A percentile compares a stretch with the other conserved stretches of the same genome.
phyloP scores from a whole-genome alignment of 352 stramenopile species.

The Pythium chondricola region DNA sequence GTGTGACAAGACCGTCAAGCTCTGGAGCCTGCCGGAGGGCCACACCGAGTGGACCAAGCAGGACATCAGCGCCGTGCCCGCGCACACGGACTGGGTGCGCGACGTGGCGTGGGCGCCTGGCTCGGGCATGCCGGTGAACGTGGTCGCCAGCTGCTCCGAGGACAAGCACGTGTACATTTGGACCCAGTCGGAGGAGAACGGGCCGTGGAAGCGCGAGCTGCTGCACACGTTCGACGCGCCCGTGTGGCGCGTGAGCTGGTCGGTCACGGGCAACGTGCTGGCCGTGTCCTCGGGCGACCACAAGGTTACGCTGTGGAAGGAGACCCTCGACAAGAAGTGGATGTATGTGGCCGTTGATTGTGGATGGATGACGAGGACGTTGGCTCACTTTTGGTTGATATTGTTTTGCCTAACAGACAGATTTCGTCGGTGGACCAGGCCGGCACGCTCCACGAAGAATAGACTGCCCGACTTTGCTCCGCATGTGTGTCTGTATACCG shows the following conservation, averaged over 20 bases:
- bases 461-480: conserved; percentile 13
- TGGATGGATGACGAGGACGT: neutral
- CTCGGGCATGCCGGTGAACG: conserved; percentile 89
- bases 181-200: conserved; percentile 80
- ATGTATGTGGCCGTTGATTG: conserved; percentile 62
- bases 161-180: conserved; percentile 94
- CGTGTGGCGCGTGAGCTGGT: conserved; percentile 99
- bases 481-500: conserved; percentile 1
- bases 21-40: conserved; percentile 87
- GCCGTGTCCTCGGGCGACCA: conserved; percentile 96
- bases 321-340: conserved; percentile 96
- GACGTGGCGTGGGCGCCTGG: conserved; percentile 97
- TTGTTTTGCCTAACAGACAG: conserved; percentile 43
- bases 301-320: conserved; percentile 98
- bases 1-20: conserved; percentile 97
- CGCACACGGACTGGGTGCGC: conserved; percentile 94
- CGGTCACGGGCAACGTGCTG: conserved; percentile 96
- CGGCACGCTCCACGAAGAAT: conserved; percentile 76
- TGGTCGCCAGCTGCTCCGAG: conserved; percentile 90
- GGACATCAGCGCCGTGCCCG: conserved; percentile 61
- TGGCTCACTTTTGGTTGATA: neutral
- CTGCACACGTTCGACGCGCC: conserved; percentile 94
- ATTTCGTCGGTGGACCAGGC: conserved; percentile 87
- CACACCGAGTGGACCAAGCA: conserved; percentile 77
- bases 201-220: conserved; percentile 88